Evolutionary conservation across 345 rosid genomes (phyloP).

Genomic region (Hypericum androsaemum): DNA sequence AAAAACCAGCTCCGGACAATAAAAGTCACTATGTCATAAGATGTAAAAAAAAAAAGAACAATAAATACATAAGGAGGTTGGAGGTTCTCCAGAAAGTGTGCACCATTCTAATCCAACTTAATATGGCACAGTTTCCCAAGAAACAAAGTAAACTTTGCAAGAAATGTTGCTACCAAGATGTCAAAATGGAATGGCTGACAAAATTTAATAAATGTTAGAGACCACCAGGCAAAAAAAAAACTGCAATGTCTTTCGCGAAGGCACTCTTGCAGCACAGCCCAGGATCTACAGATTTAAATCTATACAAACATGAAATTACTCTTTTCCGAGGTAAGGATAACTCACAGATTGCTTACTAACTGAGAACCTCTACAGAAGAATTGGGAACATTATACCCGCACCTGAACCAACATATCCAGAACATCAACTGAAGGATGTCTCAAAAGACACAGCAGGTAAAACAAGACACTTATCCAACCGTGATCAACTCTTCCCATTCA

Average conservation of each 20-base stretch:
- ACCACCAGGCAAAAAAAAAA: no score
- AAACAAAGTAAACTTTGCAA: no score
- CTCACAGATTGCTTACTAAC: slow-evolving; percentile 46
- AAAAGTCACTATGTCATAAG: no score
- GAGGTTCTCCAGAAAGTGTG: no score
- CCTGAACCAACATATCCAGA: slow-evolving; percentile 55
- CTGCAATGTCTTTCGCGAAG: not conserved
- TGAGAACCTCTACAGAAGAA: slow-evolving; percentile 42
- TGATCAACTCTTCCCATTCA: no score
- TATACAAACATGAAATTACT: slow-evolving; percentile 11
- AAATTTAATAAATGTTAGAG: no score
- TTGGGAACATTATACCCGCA: slow-evolving; percentile 49
- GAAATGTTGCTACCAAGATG: no score
- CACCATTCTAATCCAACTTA: no score
- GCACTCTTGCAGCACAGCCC: slow-evolving; percentile 4
- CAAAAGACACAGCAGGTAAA: slow-evolving; percentile 9
- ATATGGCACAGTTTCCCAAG: no score
- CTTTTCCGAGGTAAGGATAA: slow-evolving; percentile 37
- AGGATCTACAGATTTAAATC: slow-evolving; percentile 9
- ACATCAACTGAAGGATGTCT: slow-evolving; percentile 29
- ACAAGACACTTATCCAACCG: slow-evolving; percentile 11
- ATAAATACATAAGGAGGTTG: no score
- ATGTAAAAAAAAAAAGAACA: no score
- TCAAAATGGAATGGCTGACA: no score
- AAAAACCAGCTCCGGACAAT: slow-evolving; percentile 6